phyloP scores from a whole-genome alignment of 2,329 filamentous ascomycete species.

The Pseudogymnoascus verrucosus region DNA sequence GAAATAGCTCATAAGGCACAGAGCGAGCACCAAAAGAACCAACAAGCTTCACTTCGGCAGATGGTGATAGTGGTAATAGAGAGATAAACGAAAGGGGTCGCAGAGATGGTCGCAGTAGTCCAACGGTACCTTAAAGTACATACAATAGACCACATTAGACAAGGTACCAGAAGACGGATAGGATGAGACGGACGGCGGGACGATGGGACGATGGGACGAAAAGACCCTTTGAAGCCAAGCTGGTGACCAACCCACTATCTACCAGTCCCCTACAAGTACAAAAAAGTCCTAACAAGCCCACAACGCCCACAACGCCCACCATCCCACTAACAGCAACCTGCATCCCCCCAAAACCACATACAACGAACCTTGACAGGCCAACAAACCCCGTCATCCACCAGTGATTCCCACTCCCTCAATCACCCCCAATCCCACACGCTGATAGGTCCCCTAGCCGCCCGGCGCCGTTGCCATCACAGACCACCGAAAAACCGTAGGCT shows the following conservation, averaged over 20 bases:
- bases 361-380: neutral
- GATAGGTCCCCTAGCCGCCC: neutral
- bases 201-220: neutral
- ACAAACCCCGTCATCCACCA: neutral
- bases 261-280: neutral
- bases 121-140: neutral
- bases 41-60: constrained; percentile 1
- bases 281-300: neutral
- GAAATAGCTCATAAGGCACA: neutral
- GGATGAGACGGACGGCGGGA: too few species aligned
- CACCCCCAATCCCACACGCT: neutral
- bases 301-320: too few species aligned
- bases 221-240: neutral
- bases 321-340: neutral
- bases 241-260: neutral
- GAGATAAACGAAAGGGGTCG: neutral
- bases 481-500: neutral
- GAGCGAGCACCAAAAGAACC: neutral
- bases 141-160: neutral
- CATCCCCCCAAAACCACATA: neutral
- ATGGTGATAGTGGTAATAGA: neutral
- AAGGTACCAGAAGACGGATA: neutral
- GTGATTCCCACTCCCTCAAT: neutral
- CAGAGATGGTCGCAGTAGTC: neutral
- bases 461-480: constrained; percentile 2